These are phyloP conservation scores for Malassezia slooffiae DNA, from an alignment of 1,284 basidiomycete species.

Conservation along the genomic window DNA sequence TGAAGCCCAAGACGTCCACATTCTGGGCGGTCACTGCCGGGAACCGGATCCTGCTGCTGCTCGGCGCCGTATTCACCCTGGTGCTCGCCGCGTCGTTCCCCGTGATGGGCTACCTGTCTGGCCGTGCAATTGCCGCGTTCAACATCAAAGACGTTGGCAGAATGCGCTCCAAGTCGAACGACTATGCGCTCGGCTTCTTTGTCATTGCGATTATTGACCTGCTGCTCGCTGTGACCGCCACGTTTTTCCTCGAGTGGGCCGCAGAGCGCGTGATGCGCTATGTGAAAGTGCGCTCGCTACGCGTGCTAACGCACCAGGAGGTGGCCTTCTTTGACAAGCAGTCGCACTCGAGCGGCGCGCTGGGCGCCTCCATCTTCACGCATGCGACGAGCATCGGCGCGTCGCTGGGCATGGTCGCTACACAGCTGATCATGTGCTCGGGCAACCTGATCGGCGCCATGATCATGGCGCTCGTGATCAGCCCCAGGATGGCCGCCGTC, in stretches of 20 bases:
- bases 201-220: constrained; percentile 25
- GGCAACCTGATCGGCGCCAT: constrained; percentile 46
- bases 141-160: constrained; percentile 21
- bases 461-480: constrained; percentile 47
- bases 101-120: constrained; percentile 43
- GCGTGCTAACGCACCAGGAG: constrained; percentile 34
- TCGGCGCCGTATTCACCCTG: constrained; percentile 22
- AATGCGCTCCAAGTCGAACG: constrained; percentile 19
- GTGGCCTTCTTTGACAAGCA: constrained; percentile 42
- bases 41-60: constrained; percentile 14
- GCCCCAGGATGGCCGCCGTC: constrained; percentile 46
- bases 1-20: too few species aligned
- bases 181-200: constrained; percentile 35
- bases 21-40: too few species aligned
- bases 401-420: constrained; percentile 47
- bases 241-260: constrained; percentile 35
- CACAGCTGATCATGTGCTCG: constrained; percentile 42
- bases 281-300: constrained; percentile 29
- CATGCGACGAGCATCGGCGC: constrained; percentile 47
- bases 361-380: constrained; percentile 46
- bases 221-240: constrained; percentile 23
- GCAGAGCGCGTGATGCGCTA: constrained; percentile 30
- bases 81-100: constrained; percentile 47
- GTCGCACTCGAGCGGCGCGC: constrained; percentile 45
- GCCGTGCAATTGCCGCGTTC: constrained; percentile 27